Evolutionary conservation across 768 basidiomycete species (phyloP), one percentile per base, ranked within the genome.

Genomic region (Neoboletus magnificus): DNA sequence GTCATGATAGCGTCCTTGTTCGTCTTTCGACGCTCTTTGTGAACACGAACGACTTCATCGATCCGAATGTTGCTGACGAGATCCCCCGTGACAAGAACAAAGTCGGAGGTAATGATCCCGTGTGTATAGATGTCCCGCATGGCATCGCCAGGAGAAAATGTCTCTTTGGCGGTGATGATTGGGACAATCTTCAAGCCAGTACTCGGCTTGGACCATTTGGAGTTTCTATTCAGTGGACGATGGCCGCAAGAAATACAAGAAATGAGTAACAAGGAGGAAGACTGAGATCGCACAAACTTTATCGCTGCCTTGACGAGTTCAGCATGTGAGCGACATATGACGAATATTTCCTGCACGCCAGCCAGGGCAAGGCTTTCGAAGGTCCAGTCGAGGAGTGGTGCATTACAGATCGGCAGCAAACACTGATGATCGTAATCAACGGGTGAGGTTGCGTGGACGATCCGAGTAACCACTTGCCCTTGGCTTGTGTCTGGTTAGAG

Each of bases 1-100:
- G 93, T 94, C 93, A 99, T 94, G 66, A 94, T 93, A 37, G 89
- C 91, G 68, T 98, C 91, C 76, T 92, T 91, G 72, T 95, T 92
- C 56, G 78, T 82, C 71, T 86, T 87, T 57, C 93, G 78, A 48
- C 93, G 77, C 70, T 90, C 89, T 78, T 89, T 93, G 76, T 98
- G 96, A 59, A 83, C 84, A 44, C 86, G 81, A 46, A 97, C 89
- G 50, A 94, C 90, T 62, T 93, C 89, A 63, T 92, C 89, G 61
- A 99, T 88, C 56, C 85, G 84, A 61, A 98, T 81, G 69, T 92
- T 98, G 74, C 93, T 95, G 61, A 99, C 89, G 50, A 98, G 81
- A 73, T 95, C 93, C 23, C 92, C 93, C 69, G 83, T 86, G 63
- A 95, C 89, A 58, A 98, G 85, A 41, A 98, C 86, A 72, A 93